phyloP scores from a whole-genome alignment of 2,329 filamentous ascomycete genomes.

The Fusarium sp. region DNA sequence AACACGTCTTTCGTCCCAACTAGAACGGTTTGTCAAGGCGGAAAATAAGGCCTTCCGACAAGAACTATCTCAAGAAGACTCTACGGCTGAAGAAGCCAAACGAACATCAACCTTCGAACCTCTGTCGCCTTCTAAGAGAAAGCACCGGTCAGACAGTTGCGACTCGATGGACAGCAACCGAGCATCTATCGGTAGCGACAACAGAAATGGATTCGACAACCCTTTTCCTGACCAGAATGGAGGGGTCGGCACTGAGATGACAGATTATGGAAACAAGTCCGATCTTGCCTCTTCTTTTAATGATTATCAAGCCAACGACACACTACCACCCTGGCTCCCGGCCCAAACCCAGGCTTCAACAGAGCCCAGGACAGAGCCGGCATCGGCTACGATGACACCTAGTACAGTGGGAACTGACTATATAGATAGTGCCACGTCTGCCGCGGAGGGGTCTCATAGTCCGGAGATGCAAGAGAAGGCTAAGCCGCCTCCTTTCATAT shows the following conservation, averaged over 20 bases:
- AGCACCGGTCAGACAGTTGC: slow-evolving; percentile 60
- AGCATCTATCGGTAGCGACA: slow-evolving; percentile 60
- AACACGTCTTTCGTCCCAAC: slow-evolving; percentile 55
- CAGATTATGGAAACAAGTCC: slow-evolving; percentile 19
- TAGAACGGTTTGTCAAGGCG: slow-evolving; percentile 62
- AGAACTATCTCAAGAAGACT: slow-evolving; percentile 60
- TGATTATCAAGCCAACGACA: slow-evolving; percentile 23
- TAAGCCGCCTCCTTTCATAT: slow-evolving; percentile 48
- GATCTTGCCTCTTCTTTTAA: slow-evolving; percentile 35
- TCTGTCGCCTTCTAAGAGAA: slow-evolving; percentile 61
- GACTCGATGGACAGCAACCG: slow-evolving; percentile 63
- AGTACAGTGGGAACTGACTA: slow-evolving; percentile 45
- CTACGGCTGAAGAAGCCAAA: slow-evolving; percentile 42
- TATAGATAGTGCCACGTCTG: slow-evolving; percentile 13
- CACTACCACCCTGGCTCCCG: slow-evolving; percentile 18
- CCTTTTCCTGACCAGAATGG: slow-evolving; percentile 50
- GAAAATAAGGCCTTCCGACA: slow-evolving; percentile 67
- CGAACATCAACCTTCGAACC: slow-evolving; percentile 53
- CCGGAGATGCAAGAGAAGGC: slow-evolving; percentile 63
- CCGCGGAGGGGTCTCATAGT: slow-evolving; percentile 43
- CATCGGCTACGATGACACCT: slow-evolving; percentile 47
- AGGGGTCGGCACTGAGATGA: slow-evolving; percentile 47
- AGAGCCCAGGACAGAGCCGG: slow-evolving; percentile 37
- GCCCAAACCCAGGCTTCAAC: slow-evolving; percentile 24
- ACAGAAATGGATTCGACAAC: slow-evolving; percentile 50